A percentile compares a stretch with the other conserved stretches of the same genome.
phyloP scores from a whole-genome alignment of 2,329 filamentous ascomycete species.

The Claviceps pusilla region DNA sequence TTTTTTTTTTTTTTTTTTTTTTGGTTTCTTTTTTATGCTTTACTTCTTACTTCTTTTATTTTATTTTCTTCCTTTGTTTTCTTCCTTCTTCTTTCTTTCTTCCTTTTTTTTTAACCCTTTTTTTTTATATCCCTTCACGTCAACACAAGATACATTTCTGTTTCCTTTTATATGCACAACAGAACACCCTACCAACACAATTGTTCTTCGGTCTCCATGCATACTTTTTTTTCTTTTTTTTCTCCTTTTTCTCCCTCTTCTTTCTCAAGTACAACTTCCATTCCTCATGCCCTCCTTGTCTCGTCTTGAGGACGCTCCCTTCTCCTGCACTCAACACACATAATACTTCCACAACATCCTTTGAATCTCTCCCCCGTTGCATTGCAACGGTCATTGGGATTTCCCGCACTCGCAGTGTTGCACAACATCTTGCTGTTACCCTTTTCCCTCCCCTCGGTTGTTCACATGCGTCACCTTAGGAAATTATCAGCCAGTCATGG shows the following conservation, averaged over 20 bases:
- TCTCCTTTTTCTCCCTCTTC: neutral
- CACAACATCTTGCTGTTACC: conserved; percentile 3
- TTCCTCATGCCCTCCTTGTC: neutral
- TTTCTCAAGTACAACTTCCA: neutral
- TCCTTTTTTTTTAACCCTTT: neutral
- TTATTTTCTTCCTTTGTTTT: neutral
- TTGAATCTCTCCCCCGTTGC: neutral
- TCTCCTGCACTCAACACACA: too few species aligned
- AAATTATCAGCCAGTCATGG: neutral
- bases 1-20: neutral
- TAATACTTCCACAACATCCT: neutral
- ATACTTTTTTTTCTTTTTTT: neutral
- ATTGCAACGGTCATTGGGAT: neutral
- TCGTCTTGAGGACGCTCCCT: neutral
- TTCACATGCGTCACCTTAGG: neutral
- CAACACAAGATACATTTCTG: neutral
- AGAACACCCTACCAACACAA: neutral
- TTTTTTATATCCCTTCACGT: neutral
- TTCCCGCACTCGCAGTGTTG: conserved; percentile 1
- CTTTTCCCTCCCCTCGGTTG: neutral
- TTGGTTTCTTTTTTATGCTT: neutral
- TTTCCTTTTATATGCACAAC: neutral
- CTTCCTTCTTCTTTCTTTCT: neutral
- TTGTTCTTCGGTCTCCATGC: neutral
- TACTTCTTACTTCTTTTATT: too few species aligned